Percentiles rank a stretch among this genome's conserved stretches.
phyloP scores from a whole-genome alignment of 352 stramenopile genomes.

The Phytophthora fragariae region DNA sequence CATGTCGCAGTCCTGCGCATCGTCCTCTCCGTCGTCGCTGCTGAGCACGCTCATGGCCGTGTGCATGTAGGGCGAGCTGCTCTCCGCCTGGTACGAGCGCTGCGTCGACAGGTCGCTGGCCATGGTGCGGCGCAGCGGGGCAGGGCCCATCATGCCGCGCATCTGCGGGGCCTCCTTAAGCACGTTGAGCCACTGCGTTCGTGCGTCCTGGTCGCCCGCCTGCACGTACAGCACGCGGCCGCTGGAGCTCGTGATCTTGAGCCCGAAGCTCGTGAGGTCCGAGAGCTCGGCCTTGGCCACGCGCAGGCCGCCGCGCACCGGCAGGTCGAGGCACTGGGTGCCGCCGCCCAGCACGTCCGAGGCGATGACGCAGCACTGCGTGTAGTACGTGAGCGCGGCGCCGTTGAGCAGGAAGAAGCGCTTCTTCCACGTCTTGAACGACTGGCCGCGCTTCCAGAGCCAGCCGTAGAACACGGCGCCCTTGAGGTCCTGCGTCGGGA shows the following conservation, averaged over 20 bases:
- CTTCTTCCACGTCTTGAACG: slow-evolving; percentile 86
- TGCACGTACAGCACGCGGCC: slow-evolving; percentile 68
- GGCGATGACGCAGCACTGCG: slow-evolving; percentile 70
- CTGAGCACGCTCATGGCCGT: slow-evolving; percentile 55
- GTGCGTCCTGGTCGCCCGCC: slow-evolving; percentile 53
- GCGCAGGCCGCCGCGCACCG: slow-evolving; percentile 60
- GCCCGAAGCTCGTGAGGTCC: slow-evolving; percentile 61
- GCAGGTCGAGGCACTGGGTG: slow-evolving; percentile 68
- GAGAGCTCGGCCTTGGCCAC: slow-evolving; percentile 53
- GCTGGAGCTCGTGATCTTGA: slow-evolving; percentile 68
- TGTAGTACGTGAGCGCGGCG: slow-evolving; percentile 75
- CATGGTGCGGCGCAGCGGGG: slow-evolving; percentile 45
- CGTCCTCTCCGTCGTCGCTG: slow-evolving; percentile 49
- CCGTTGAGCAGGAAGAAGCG: slow-evolving; percentile 80
- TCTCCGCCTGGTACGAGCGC: slow-evolving; percentile 31
- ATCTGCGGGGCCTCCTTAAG: slow-evolving; percentile 55
- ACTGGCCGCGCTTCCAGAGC: slow-evolving; percentile 80
- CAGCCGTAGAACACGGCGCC: slow-evolving; percentile 75
- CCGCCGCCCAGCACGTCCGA: slow-evolving; percentile 58
- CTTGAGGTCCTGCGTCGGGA: slow-evolving; percentile 64
- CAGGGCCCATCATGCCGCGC: slow-evolving; percentile 35
- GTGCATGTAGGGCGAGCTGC: slow-evolving; percentile 31
- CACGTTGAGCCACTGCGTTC: slow-evolving; percentile 64
- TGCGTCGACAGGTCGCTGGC: slow-evolving; percentile 52
- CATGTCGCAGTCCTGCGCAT: slow-evolving; percentile 41